phyloP scores from a whole-genome alignment of 768 basidiomycete genomes.

The Collybia sordida region DNA sequence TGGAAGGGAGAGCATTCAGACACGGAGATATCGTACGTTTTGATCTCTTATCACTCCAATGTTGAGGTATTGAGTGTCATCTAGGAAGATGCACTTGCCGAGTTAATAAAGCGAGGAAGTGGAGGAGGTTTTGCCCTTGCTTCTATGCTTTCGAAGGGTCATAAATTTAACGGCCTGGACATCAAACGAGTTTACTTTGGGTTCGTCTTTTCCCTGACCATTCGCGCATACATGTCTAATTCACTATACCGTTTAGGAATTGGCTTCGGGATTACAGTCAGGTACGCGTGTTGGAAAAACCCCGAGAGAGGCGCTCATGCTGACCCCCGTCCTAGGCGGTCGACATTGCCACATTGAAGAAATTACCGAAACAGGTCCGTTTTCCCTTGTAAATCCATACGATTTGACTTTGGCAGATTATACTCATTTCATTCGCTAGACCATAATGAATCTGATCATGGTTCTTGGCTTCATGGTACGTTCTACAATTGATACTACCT shows the following conservation, averaged over 20 bases:
- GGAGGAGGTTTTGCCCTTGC: slow-evolving; percentile 61
- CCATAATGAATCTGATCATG: slow-evolving; percentile 87
- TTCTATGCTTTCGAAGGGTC: slow-evolving; percentile 55
- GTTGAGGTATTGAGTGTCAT: slow-evolving; percentile 4
- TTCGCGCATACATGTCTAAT: slow-evolving; percentile 1
- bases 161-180: slow-evolving; percentile 78
- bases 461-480: slow-evolving; percentile 85
- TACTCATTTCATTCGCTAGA: slow-evolving; percentile 40
- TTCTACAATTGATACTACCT: not conserved
- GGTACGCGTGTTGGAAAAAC: slow-evolving; percentile 26
- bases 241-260: slow-evolving; percentile 44
- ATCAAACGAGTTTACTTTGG: slow-evolving; percentile 85
- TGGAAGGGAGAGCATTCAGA: slow-evolving; percentile 83
- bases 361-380: slow-evolving; percentile 63
- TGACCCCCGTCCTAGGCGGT: slow-evolving; percentile 53
- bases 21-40: slow-evolving; percentile 83
- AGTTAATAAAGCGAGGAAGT: slow-evolving; percentile 54
- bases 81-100: slow-evolving; percentile 70
- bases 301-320: not conserved
- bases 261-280: slow-evolving; percentile 91
- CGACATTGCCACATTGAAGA: slow-evolving; percentile 78
- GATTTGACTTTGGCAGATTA: not conserved
- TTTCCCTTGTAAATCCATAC: not conserved
- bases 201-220: slow-evolving; percentile 33
- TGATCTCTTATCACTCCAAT: slow-evolving; percentile 3